These are phyloP conservation scores for Posidonia australis DNA, from an alignment of 106 monocot genomes.

Conservation along the genomic window DNA sequence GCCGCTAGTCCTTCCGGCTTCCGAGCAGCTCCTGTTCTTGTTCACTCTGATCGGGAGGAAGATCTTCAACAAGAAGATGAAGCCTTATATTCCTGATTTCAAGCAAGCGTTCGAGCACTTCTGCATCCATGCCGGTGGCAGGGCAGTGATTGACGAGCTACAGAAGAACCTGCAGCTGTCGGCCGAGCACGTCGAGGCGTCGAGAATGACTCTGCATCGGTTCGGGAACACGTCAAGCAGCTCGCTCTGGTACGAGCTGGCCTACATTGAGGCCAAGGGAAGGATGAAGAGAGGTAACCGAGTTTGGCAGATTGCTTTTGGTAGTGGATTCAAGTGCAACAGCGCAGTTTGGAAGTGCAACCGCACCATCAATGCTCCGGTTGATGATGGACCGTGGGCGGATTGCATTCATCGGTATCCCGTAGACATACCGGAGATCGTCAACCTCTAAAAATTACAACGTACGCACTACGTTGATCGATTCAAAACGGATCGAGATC, in stretches of 20 bases:
- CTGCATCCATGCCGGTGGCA: constrained; percentile 49
- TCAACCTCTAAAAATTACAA: constrained; percentile 2
- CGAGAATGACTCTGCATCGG: constrained; percentile 55
- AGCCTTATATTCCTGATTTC: constrained; percentile 54
- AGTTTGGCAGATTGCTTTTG: constrained; percentile 39
- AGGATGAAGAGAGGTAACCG: constrained; percentile 20
- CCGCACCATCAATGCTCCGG: constrained; percentile 8
- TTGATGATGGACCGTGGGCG: constrained; percentile 1
- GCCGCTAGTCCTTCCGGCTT: constrained; percentile 23
- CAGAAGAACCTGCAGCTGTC: constrained; percentile 30
- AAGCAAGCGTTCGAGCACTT: constrained; percentile 49
- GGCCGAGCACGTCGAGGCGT: constrained; percentile 29
- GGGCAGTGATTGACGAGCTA: constrained; percentile 40
- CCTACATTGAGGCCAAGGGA: constrained; percentile 30
- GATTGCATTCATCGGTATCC: background rate
- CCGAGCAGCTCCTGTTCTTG: constrained; percentile 25
- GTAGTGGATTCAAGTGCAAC: constrained; percentile 37
- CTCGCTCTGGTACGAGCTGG: constrained; percentile 38
- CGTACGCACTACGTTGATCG: too few relatives aligned
- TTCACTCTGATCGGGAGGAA: constrained; percentile 17
- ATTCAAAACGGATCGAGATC: too few relatives aligned
- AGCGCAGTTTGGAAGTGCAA: constrained; percentile 28
- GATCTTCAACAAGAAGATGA: constrained; percentile 11
- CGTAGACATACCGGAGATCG: constrained; percentile 1
- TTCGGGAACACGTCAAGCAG: constrained; percentile 75